A percentile compares a stretch with the other conserved stretches of the same genome.
Conservation (phyloP, 2,329 filamentous ascomycete species). For the Daldinia sp. region DNA sequence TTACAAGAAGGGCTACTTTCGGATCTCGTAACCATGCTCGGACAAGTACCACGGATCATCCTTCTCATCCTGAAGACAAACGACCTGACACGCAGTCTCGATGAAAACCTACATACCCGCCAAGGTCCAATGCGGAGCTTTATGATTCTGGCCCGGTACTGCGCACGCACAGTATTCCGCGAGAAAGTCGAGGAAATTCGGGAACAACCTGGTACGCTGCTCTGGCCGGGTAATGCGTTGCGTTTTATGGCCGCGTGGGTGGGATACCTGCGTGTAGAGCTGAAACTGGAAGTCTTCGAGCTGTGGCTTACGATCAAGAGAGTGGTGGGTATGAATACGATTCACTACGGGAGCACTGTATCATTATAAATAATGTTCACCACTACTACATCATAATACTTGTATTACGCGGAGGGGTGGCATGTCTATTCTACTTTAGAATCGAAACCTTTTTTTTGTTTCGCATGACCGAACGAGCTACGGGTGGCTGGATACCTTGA, state of each 20-base stretch:
- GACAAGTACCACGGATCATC: conserved; percentile 89
- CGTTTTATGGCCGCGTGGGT: conserved; percentile 65
- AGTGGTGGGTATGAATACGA: conserved; percentile 48
- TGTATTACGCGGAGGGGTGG: neutral
- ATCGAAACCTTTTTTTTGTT: neutral
- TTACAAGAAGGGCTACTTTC: conserved; percentile 88
- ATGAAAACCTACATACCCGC: conserved; percentile 85
- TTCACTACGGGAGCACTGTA: conserved; percentile 20
- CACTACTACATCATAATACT: conserved; percentile 3
- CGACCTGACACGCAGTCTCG: conserved; percentile 90
- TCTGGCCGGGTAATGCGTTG: conserved; percentile 65
- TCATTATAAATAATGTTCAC: conserved; percentile 14
- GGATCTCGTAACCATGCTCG: conserved; percentile 86
- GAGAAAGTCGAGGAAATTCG: conserved; percentile 69
- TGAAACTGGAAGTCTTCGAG: conserved; percentile 71
- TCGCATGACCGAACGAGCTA: neutral
- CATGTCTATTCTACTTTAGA: conserved; percentile 2
- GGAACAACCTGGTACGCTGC: conserved; percentile 58
- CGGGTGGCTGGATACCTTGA: conserved; percentile 9
- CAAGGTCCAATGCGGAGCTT: conserved; percentile 71
- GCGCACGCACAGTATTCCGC: conserved; percentile 70
- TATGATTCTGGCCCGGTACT: conserved; percentile 74
- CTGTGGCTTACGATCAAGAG: conserved; percentile 66
- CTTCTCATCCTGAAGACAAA: conserved; percentile 97
- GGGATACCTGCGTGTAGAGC: conserved; percentile 65